Base-by-base conservation (phyloP, 805 yeast genomes). In the Starmerella vitae region DNA sequence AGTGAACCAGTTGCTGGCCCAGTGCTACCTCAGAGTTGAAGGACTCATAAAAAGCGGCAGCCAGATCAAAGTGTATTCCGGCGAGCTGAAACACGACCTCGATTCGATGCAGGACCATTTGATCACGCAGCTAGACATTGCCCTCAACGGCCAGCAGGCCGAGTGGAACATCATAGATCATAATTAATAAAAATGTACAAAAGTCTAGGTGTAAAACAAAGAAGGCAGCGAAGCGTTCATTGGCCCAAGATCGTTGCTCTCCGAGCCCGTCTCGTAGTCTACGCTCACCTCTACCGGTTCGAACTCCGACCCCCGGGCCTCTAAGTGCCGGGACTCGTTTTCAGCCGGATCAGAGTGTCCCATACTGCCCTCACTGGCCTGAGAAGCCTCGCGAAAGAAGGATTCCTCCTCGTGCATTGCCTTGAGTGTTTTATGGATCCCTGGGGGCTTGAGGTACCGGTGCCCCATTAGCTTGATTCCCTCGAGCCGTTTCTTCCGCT, bases 351-450 rank as follows among this genome's bases (percentile, higher is more conserved):
- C n/a, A n/a, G n/a, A n/a, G n/a, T n/a, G n/a, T n/a, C n/a, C n/a
- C n/a, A n/a, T n/a, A n/a, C n/a, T n/a, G n/a, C n/a, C n/a, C n/a
- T n/a, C n/a, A n/a, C n/a, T n/a, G n/a, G n/a, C n/a, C n/a, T n/a
- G n/a, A n/a, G n/a, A n/a, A n/a, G 18, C 7, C 13, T 35, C 38
- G 5, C 30, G 33, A 5, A 9, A 31, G 27, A 32, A 28, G 22
- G 31, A 44, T n/a, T 41, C 49, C 15, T 52, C 56, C 38, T 59
- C 63, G 26, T 53, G 45, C 28, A 53, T 30, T 18, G 54, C 51
- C 21, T 56, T 58, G 46, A 74, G 63, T 1, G 81, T 77, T 53
- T 67, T 72, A 3, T 64, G 62, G 8, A 74, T 51, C 0, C 84
- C 85, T 9, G 77, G 65, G 0, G 85, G 84, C 32, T 62, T 62